A percentile compares a stretch with the other conserved stretches of the same genome.
phyloP scores from a whole-genome alignment of 306 rosid genomes.

The Gillenia trifoliata region DNA sequence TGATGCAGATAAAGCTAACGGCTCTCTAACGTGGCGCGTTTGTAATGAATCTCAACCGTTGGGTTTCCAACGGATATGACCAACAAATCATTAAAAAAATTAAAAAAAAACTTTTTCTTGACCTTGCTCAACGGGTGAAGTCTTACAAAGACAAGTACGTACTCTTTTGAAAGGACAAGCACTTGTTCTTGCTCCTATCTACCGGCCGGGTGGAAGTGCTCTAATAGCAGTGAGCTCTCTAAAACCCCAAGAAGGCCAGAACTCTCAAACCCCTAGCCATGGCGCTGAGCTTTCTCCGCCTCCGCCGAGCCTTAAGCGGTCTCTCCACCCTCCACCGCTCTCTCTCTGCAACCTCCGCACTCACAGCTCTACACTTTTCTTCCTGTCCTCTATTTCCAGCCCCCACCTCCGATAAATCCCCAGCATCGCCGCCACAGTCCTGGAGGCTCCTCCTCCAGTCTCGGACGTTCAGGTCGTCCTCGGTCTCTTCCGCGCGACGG shows the following conservation, averaged over 20 bases:
- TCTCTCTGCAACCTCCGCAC: neutral
- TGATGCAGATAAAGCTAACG: too few relatives aligned
- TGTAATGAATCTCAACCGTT: too few relatives aligned
- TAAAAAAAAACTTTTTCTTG: too few relatives aligned
- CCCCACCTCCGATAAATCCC: neutral
- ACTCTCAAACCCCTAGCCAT: neutral
- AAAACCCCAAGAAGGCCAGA: neutral
- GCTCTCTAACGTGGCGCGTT: too few relatives aligned
- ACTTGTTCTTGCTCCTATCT: too few relatives aligned
- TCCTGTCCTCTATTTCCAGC: neutral
- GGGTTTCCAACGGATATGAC: too few relatives aligned
- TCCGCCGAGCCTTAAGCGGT: neutral
- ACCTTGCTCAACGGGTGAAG: too few relatives aligned
- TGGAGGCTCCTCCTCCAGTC: slow-evolving; percentile 14
- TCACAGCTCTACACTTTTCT: neutral
- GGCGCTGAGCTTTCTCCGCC: neutral
- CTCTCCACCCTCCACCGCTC: neutral
- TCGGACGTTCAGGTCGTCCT: slow-evolving; percentile 37
- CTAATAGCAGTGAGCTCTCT: neutral
- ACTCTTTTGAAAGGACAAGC: too few relatives aligned
- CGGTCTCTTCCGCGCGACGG: slow-evolving; percentile 33
- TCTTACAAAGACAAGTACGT: too few relatives aligned
- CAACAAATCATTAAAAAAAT: too few relatives aligned
- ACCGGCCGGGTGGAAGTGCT: too few relatives aligned
- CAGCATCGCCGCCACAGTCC: neutral